These are phyloP conservation scores for Sanghuangporus baumii DNA, from an alignment of 1,284 basidiomycete species.

Conservation along the genomic window DNA sequence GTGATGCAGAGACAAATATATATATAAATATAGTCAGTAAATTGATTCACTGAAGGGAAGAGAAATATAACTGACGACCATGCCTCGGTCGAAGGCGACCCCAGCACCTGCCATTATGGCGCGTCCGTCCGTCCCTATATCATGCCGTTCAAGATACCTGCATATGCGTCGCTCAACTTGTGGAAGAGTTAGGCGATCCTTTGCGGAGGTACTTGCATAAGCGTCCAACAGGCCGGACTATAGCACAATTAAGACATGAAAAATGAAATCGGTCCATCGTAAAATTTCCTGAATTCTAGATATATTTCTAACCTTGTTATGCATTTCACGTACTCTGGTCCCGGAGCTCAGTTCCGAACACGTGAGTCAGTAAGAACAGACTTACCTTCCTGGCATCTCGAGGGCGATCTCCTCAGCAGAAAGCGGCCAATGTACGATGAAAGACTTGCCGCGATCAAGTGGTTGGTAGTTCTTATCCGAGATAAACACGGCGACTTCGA, in stretches of 20 bases:
- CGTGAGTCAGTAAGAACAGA: background rate
- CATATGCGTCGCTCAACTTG: conserved; percentile 11
- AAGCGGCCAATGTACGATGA: conserved; percentile 16
- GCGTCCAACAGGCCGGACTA: conserved; percentile 12
- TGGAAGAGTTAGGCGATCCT: conserved; percentile 3
- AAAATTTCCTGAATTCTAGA: background rate
- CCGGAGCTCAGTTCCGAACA: background rate
- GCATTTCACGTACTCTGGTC: conserved; percentile 9
- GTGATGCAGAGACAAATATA: background rate
- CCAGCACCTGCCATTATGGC: conserved; percentile 17
- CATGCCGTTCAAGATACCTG: conserved; percentile 7
- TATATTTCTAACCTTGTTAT: conserved; percentile 5
- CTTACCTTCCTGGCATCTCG: conserved; percentile 9
- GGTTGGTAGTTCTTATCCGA: conserved; percentile 14
- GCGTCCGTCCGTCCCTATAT: background rate
- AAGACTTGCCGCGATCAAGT: conserved; percentile 12
- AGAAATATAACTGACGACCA: conserved; percentile 8
- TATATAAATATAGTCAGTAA: background rate
- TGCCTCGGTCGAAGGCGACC: conserved; percentile 14
- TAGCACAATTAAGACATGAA: background rate
- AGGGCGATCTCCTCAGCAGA: background rate
- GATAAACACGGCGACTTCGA: conserved; percentile 14
- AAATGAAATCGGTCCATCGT: background rate
- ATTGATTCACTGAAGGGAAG: background rate
- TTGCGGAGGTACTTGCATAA: conserved; percentile 5